These are phyloP conservation scores for Parafenestella ontariensis DNA, from an alignment of 2,329 filamentous ascomycete genomes.

Conservation along the genomic window DNA sequence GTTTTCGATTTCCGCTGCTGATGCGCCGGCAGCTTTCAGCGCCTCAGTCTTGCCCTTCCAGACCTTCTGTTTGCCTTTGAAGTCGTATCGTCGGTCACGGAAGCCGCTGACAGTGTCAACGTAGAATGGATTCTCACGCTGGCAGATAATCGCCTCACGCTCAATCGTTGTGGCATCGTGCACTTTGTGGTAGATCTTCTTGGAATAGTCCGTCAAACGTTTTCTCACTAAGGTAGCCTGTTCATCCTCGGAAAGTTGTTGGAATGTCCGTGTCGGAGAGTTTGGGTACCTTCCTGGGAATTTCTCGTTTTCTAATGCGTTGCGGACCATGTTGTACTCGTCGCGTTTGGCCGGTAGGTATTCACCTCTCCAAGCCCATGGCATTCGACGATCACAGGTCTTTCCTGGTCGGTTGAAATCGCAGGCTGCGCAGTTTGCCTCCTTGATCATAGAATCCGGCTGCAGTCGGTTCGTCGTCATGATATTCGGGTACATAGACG, in stretches of 20 bases:
- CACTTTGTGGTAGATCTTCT: conserved; percentile 99
- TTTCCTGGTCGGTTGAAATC: conserved; percentile 98
- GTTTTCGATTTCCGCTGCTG: conserved; percentile 79
- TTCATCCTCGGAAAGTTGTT: conserved; percentile 82
- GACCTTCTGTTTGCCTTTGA: conserved; percentile 96
- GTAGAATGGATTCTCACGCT: conserved; percentile 97
- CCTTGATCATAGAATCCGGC: conserved; percentile 98
- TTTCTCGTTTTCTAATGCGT: conserved; percentile 87
- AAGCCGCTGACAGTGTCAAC: conserved; percentile 96
- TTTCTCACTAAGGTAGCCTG: conserved; percentile 83
- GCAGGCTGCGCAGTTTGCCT: conserved; percentile 94
- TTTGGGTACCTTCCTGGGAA: conserved; percentile 83
- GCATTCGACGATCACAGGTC: conserved; percentile 91
- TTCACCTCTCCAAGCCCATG: conserved; percentile 98
- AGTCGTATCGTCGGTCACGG: conserved; percentile 95
- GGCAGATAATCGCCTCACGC: conserved; percentile 96
- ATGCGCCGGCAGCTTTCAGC: conserved; percentile 81
- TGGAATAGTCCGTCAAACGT: conserved; percentile 88
- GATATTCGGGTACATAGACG: conserved; percentile 99
- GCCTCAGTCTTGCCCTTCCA: conserved; percentile 97
- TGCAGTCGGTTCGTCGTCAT: conserved; percentile 99
- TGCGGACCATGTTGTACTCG: conserved; percentile 98
- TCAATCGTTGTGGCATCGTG: conserved; percentile 92
- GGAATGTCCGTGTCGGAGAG: conserved; percentile 74
- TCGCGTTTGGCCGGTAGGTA: conserved; percentile 95